Conservation (phyloP, 176 grass and related monocot species). For the Triticum urartu region DNA sequence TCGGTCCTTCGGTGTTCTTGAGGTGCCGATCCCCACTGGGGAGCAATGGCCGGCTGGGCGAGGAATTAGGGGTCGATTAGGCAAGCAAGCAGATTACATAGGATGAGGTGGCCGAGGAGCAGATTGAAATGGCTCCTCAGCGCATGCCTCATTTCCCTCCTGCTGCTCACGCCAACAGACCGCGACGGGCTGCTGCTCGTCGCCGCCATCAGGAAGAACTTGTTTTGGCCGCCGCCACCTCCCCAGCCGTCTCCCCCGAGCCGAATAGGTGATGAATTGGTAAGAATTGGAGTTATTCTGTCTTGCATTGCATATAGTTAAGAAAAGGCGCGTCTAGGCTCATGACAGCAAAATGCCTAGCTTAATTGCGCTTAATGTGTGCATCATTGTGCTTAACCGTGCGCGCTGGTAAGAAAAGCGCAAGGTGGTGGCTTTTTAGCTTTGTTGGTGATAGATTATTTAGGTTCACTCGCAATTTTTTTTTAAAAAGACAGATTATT, state of each 20-base stretch:
- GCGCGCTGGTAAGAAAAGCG: too few species aligned
- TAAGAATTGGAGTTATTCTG: constrained; percentile 6
- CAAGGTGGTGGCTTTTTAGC: too few species aligned
- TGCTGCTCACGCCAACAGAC: constrained; percentile 19
- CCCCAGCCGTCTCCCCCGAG: background rate
- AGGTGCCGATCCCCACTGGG: background rate
- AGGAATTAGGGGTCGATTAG: background rate
- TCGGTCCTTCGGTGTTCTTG: background rate
- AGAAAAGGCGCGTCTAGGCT: background rate
- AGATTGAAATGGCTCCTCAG: constrained; percentile 40
- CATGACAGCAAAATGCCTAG: background rate
- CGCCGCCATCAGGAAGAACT: constrained; percentile 31
- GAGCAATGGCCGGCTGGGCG: constrained; percentile 17
- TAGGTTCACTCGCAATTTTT: background rate
- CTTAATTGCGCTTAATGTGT: background rate
- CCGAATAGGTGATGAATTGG: constrained; percentile 24
- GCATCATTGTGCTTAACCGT: too few species aligned
- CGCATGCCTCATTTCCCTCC: constrained; percentile 36
- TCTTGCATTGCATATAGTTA: background rate
- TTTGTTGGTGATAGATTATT: background rate
- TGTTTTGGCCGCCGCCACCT: constrained; percentile 26
- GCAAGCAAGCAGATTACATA: constrained; percentile 4
- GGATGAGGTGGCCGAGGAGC: constrained; percentile 36
- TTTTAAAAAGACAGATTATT: background rate
- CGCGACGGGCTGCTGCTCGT: constrained; percentile 32